Base-by-base conservation (phyloP, 768 basidiomycete species). In the Boletus speciosus region DNA sequence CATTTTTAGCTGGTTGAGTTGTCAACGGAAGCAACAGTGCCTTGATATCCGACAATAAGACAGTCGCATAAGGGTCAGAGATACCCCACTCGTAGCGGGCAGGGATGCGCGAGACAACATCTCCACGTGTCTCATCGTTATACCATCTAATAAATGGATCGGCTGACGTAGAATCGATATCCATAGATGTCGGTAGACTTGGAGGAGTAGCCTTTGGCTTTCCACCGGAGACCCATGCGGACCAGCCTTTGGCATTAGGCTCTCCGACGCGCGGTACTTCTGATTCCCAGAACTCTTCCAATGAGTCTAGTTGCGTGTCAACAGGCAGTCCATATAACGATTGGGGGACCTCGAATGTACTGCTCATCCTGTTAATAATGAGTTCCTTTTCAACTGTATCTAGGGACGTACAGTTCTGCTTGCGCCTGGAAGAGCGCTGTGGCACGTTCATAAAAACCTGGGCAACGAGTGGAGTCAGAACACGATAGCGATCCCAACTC, bases 261-360 rank as follows among this genome's bases (percentile, higher is more conserved):
- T 93, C 91, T 29, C 90, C 88, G 9, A 84, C 66, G n/a, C 90
- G 84, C n/a, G 84, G 83, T 10, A 71, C 73, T 68, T 92, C 91
- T 5, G 86, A 82, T 47, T 93, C 91, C 91, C 91, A 93, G 65
- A 88, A 93, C 48, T 83, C 81, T 71, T 91, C 90, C 5, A 93
- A 75, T 15, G 77, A 73, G 51, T 81, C 76, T 4, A 92, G 71
- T 48, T 78, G 80, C 5, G 59, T 63, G 21, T 78, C 71, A 34
- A 84, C 73, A 27, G 85, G 69, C 44, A 73, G 57, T 41, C 66
- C 68, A 37, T 63, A 61, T 1, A 87, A 62, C n/a, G 64, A 62
- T 25, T 74, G 67, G 0, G 89, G 88, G 23, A 75, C 51, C 55
- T 80, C 73, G 57, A 86, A 90, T 5, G 77, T 76, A 44, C 91